A percentile compares a stretch with the other conserved stretches of the same genome.
Evolutionary conservation across 2,329 filamentous ascomycete genomes (phyloP).

Genomic region (Chalaropsis ovoidea): DNA sequence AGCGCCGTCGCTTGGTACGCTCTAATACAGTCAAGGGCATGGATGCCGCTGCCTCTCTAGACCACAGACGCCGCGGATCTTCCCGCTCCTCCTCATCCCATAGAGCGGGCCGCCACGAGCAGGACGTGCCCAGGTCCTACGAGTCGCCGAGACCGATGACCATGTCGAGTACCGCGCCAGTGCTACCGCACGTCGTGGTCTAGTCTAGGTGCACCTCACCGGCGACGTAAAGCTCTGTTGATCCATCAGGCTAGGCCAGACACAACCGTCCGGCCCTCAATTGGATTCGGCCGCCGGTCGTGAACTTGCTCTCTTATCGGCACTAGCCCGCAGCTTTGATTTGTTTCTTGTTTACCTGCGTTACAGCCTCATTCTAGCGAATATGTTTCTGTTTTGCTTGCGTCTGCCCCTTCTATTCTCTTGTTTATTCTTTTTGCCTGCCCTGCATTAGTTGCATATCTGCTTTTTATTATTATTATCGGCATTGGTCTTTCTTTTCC

Average conservation of each 20-base stretch:
- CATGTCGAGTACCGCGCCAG: slow-evolving; percentile 18
- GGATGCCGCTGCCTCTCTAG: slow-evolving; percentile 11
- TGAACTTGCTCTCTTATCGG: not conserved
- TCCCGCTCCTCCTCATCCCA: not conserved
- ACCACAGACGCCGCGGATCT: slow-evolving; percentile 5
- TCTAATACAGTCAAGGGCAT: slow-evolving; percentile 22
- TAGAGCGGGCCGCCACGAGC: not conserved
- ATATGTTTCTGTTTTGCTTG: slow-evolving; percentile 24
- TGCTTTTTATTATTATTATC: slow-evolving; percentile 26
- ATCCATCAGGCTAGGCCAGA: not conserved
- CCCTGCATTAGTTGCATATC: slow-evolving; percentile 23
- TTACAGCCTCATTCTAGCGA: slow-evolving; percentile 13
- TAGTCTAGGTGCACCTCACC: not conserved
- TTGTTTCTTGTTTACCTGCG: slow-evolving; percentile 22
- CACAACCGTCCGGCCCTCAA: no score
- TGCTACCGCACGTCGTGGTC: slow-evolving; percentile 23
- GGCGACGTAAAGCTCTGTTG: not conserved
- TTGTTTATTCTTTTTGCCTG: slow-evolving; percentile 15
- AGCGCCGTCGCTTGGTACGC: slow-evolving; percentile 16
- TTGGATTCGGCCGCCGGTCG: no score
- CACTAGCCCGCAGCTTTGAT: slow-evolving; percentile 9
- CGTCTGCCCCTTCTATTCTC: slow-evolving; percentile 22
- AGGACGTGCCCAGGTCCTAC: slow-evolving; percentile 11
- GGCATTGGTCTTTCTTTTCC: slow-evolving; percentile 19
- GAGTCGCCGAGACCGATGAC: slow-evolving; percentile 24